phyloP scores from a whole-genome alignment of 1,284 basidiomycete genomes.

The Ceratobasidium sp. region DNA sequence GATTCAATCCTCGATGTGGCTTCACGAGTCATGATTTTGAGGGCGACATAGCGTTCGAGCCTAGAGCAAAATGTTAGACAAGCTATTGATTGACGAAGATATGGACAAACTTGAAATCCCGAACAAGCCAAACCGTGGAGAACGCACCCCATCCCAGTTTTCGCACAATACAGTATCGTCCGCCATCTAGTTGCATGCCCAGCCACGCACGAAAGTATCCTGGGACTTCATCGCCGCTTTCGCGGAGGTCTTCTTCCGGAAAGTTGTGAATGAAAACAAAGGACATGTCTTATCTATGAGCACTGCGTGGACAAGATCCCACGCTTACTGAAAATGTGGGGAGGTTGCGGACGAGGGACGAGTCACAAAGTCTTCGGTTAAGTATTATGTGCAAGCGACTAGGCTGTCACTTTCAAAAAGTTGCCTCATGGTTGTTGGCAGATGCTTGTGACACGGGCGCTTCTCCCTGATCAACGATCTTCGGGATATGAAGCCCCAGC shows the following conservation, averaged over 20 bases:
- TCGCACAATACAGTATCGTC: conserved; percentile 88
- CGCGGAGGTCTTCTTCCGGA: conserved; percentile 12
- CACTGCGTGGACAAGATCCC: no score
- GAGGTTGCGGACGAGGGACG: no score
- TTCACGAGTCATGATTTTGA: background rate
- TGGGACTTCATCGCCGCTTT: background rate
- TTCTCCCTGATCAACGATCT: no score
- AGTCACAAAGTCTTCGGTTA: no score
- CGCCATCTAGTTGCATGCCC: conserved; percentile 61
- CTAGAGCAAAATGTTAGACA: background rate
- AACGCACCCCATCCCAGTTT: conserved; percentile 97
- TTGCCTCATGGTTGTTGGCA: no score
- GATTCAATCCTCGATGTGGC: background rate
- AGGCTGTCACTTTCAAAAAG: no score
- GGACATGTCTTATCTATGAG: background rate
- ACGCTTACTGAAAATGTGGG: no score
- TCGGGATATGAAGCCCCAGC: no score
- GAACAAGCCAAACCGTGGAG: conserved; percentile 92
- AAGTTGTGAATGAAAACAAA: background rate
- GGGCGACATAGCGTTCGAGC: background rate
- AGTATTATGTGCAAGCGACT: no score
- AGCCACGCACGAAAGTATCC: conserved; percentile 25
- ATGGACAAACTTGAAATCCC: conserved; percentile 73
- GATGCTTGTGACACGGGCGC: no score
- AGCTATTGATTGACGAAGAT: no score